These are phyloP conservation scores for Hansenula sp. DNA, from an alignment of 1,139 yeast genomes.

Conservation along the genomic window DNA sequence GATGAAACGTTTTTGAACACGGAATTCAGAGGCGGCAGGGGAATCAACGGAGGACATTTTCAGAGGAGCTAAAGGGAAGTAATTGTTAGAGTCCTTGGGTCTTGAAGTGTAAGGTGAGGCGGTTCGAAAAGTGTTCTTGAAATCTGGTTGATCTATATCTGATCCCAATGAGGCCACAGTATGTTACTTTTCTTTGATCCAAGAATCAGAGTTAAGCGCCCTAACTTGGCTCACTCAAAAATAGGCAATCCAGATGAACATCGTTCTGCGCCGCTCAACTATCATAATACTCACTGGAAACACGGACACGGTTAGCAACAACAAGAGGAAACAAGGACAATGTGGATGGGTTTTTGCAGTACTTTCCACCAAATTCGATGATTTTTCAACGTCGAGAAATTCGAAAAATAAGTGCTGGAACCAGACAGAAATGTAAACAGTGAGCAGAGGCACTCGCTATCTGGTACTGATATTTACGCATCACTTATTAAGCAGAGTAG, in stretches of 20 bases:
- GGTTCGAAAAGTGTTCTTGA: too few relatives aligned
- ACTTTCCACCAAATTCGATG: neutral
- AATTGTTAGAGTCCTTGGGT: neutral
- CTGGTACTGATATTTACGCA: neutral
- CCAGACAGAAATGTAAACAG: neutral
- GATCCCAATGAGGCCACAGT: neutral
- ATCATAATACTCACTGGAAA: neutral
- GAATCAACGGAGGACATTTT: slow-evolving; percentile 2
- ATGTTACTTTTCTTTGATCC: too few relatives aligned
- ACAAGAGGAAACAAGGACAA: neutral
- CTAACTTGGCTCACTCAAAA: too few relatives aligned
- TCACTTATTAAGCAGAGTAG: neutral
- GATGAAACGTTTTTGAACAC: slow-evolving; percentile 44
- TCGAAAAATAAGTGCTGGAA: neutral
- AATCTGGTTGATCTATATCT: neutral
- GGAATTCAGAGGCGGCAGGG: slow-evolving; percentile 13
- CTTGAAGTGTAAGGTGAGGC: too few relatives aligned
- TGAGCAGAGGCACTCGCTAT: too few relatives aligned
- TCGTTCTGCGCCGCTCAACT: neutral
- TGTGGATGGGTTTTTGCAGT: neutral
- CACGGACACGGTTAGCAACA: neutral
- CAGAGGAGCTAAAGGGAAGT: neutral
- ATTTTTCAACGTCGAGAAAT: neutral
- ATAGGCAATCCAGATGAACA: neutral
- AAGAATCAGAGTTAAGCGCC: too few relatives aligned